Conservation (phyloP, 2,329 filamentous ascomycete species). For the Cercospora sojina region DNA sequence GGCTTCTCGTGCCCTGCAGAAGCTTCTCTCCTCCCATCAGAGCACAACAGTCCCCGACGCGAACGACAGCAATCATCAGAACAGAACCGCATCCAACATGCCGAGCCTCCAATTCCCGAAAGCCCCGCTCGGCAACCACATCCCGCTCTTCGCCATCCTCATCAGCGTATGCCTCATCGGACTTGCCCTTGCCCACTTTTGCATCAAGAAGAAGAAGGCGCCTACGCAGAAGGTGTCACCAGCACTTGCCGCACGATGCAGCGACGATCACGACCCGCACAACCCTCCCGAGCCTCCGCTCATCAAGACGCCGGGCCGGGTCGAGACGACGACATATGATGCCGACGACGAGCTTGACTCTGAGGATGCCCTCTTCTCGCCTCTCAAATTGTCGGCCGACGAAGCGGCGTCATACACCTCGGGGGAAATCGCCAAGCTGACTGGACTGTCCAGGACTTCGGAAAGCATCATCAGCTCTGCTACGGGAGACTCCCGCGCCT, state of each 20-base stretch:
- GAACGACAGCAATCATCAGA: neutral
- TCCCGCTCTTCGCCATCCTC: neutral
- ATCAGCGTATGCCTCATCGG: neutral
- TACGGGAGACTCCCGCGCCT: neutral
- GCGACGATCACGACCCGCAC: neutral
- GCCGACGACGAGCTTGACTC: neutral
- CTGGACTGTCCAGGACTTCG: neutral
- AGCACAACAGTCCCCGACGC: neutral
- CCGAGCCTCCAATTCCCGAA: neutral
- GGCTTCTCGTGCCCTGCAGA: neutral
- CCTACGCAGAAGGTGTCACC: neutral
- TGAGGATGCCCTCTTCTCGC: neutral
- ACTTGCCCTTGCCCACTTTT: neutral
- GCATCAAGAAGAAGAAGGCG: neutral
- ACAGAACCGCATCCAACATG: neutral
- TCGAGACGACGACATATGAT: neutral
- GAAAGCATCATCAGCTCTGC: neutral
- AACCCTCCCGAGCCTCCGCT: neutral
- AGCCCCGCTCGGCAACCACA: neutral
- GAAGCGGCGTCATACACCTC: neutral
- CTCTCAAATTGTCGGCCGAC: neutral
- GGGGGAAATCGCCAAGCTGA: neutral
- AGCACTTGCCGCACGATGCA: neutral
- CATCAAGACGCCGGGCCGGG: neutral
- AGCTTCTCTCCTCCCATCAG: neutral